phyloP scores from a whole-genome alignment of 805 yeast species.

The Pichia californica region DNA sequence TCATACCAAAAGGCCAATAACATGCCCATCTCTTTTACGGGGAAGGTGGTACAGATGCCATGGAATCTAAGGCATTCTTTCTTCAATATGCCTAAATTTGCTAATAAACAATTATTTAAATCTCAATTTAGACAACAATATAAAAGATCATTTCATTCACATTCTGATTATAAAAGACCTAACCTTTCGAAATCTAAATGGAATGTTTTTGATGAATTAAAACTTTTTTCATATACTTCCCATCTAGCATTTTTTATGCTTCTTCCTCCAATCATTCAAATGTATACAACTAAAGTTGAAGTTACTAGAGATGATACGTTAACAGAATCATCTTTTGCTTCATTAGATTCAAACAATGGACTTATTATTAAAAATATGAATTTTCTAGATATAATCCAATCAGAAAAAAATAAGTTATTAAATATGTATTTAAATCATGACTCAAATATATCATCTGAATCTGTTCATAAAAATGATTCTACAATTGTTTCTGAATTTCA shows the following conservation, averaged over 20 bases:
- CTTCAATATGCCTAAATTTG: background rate
- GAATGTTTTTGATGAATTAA: conserved; percentile 25
- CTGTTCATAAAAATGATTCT: no score
- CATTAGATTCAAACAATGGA: background rate
- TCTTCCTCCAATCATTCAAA: conserved; percentile 24
- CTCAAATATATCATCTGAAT: no score
- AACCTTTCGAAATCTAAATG: conserved; percentile 13
- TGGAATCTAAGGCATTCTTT: background rate
- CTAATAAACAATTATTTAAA: background rate
- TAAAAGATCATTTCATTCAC: conserved; percentile 5
- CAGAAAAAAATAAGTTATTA: conserved; percentile 1
- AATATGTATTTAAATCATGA: background rate
- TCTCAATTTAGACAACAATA: background rate
- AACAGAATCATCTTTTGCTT: conserved; percentile 13
- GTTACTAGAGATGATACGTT: conserved; percentile 25
- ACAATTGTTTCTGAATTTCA: background rate
- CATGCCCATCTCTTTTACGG: background rate
- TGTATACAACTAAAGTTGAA: conserved; percentile 24
- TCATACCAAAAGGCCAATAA: no score
- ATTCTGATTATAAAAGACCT: conserved; percentile 8
- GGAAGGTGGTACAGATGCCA: background rate
- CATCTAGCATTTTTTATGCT: conserved; percentile 27
- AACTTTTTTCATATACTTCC: conserved; percentile 27
- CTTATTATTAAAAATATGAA: background rate
- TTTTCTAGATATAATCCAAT: conserved; percentile 3